Evolutionary conservation across 805 yeast species (phyloP).

Genomic region (Ogataea zsoltii): DNA sequence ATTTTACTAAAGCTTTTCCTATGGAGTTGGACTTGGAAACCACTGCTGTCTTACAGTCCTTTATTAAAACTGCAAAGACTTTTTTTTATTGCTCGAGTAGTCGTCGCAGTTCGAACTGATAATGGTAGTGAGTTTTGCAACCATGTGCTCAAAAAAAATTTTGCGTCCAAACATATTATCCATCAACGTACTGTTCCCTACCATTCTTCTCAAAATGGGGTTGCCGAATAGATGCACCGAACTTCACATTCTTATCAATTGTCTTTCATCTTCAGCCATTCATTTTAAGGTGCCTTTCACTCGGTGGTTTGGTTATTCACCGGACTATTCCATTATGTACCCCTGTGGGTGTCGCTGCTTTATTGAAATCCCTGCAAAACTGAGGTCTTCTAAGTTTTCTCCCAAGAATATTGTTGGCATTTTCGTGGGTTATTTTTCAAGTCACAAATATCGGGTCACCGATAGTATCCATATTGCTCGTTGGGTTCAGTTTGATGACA

Average conservation of each 20-base stretch:
- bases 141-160: neutral
- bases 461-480: conserved; percentile 1
- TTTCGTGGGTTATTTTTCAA: no score
- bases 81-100: no score
- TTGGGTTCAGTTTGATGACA: conserved; percentile 1
- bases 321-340: neutral
- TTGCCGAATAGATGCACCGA: neutral
- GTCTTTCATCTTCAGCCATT: neutral
- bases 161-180: neutral
- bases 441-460: conserved; percentile 1
- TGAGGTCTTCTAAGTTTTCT: neutral
- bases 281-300: neutral
- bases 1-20: no score
- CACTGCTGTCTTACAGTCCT: no score
- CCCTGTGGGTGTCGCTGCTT: neutral
- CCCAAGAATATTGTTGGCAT: neutral
- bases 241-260: neutral
- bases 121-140: neutral
- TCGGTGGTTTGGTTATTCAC: neutral
- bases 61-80: no score
- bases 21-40: no score
- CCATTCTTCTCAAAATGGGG: neutral
- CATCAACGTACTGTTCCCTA: neutral
- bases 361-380: neutral
- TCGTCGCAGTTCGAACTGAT: neutral